Conservation (phyloP, 805 yeast species). For the Clavispora carvajalis region DNA sequence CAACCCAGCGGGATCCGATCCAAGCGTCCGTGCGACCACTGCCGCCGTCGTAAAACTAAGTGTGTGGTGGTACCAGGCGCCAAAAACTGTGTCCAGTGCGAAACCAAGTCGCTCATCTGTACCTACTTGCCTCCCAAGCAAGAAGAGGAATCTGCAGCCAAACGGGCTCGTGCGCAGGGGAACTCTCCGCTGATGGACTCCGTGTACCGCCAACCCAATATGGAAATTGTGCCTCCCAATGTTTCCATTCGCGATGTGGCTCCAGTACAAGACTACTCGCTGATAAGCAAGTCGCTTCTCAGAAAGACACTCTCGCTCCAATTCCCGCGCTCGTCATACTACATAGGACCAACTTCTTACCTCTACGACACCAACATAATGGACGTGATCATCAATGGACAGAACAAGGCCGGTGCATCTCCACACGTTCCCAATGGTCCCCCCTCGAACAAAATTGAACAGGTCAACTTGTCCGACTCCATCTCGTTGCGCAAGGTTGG, state of each 20-base stretch:
- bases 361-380: constrained; percentile 70
- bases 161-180: constrained; percentile 23
- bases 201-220: constrained; percentile 6
- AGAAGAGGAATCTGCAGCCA: constrained; percentile 42
- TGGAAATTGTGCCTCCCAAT: constrained; percentile 30
- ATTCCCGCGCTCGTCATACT: constrained; percentile 84
- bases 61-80: constrained; percentile 67
- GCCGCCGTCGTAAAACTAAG: constrained; percentile 72
- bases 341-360: constrained; percentile 79
- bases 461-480: constrained; percentile 64
- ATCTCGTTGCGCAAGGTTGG: constrained; percentile 76
- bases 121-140: constrained; percentile 43
- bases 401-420: constrained; percentile 23
- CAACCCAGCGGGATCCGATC: not conserved
- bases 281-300: constrained; percentile 56
- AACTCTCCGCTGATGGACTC: not conserved
- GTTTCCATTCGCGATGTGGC: constrained; percentile 47
- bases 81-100: constrained; percentile 70
- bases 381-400: constrained; percentile 47
- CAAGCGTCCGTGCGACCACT: constrained; percentile 72
- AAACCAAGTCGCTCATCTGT: constrained; percentile 65
- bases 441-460: constrained; percentile 53
- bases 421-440: constrained; percentile 6
- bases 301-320: constrained; percentile 72
- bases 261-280: constrained; percentile 65